Base-by-base conservation (phyloP, 192 early-diverging fungal species). In the Linnemannia hyalina region DNA sequence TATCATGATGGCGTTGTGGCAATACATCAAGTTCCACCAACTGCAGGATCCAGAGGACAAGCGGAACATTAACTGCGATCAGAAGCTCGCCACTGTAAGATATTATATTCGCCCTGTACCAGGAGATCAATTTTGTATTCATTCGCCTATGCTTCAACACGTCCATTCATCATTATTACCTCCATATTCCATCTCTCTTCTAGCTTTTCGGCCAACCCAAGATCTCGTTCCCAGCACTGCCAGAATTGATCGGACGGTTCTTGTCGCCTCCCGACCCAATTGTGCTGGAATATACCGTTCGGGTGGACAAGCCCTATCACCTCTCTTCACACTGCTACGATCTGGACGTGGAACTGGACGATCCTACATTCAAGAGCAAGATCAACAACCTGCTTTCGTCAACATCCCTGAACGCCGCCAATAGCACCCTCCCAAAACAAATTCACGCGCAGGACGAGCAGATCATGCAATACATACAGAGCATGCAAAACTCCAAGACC, bases 1-100 rank as follows among this genome's bases (percentile, higher is more conserved):
- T 49, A 94, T 97, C 63, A 95, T 98, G 73, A 94, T 95, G 92
- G 94, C 94, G 60, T 83, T 99, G 68, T 98, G 97, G 97, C 96
- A 99, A 86, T 99, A 99, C 82, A 95, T 99, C 80, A 98, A 97
- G 90, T 94, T 96, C 72, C 93, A 99, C 88, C 95, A 95, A 63
- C 88, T 99, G 71, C 97, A 98, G 90, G 97, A 98, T 83, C 79
- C 90, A 20, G 96, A 98, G 54, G 97, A 99, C 87, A 96, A 97
- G 80, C 88, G 96, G 70, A 88, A 94, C 36, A 96, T 99, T 70
- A 94, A 95, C 78, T 96, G 95, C 87, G 96, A 99, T 87, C 90
- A 90, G 11, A 91, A 90, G 29, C 88, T 99, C 36, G 80, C 90
- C 32, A 90, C 93, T 83, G 95, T 96, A 90, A 75, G 85, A 73